A percentile compares a stretch with the other conserved stretches of the same genome.
These are phyloP conservation scores for Colletotrichum sansevieriae DNA, from an alignment of 2,329 filamentous ascomycete genomes.

Conservation along the genomic window DNA sequence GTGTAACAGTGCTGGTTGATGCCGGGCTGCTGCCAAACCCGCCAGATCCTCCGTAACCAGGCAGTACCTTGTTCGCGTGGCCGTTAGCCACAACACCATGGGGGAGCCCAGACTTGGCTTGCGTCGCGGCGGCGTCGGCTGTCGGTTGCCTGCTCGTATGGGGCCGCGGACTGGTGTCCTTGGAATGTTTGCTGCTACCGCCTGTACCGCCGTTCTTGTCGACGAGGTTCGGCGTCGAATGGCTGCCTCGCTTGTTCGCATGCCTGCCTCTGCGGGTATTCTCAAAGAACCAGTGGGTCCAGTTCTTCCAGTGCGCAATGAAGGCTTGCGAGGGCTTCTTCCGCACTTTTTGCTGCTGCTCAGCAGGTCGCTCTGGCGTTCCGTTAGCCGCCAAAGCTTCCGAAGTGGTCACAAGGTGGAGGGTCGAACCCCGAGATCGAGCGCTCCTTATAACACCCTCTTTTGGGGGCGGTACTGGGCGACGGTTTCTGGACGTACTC, in stretches of 20 bases:
- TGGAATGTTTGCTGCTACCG: conserved; percentile 57
- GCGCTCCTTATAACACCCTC: conserved; percentile 78
- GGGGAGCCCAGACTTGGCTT: conserved; percentile 60
- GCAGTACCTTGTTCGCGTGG: conserved; percentile 50
- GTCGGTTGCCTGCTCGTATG: conserved; percentile 70
- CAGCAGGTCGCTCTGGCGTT: conserved; percentile 47
- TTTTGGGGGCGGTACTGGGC: conserved; percentile 86
- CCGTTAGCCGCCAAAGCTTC: conserved; percentile 59
- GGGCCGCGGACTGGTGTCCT: conserved; percentile 69
- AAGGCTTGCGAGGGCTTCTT: conserved; percentile 71
- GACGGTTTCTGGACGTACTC: conserved; percentile 82
- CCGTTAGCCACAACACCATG: conserved; percentile 67
- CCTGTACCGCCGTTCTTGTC: conserved; percentile 58
- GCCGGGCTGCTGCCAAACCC: conserved; percentile 46
- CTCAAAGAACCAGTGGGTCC: conserved; percentile 74
- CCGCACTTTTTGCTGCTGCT: conserved; percentile 61
- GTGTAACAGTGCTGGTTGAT: conserved; percentile 46
- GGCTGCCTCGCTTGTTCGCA: conserved; percentile 64
- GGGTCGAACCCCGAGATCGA: conserved; percentile 83
- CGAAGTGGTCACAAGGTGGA: conserved; percentile 83
- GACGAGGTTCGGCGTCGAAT: conserved; percentile 71
- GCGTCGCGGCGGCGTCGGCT: conserved; percentile 51
- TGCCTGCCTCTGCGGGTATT: conserved; percentile 65
- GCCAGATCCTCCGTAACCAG: conserved; percentile 21
- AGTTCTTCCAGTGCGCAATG: conserved; percentile 72